Evolutionary conservation across 75 land plant genomes (phyloP).

Genomic region (Cryptomeria japonica): DNA sequence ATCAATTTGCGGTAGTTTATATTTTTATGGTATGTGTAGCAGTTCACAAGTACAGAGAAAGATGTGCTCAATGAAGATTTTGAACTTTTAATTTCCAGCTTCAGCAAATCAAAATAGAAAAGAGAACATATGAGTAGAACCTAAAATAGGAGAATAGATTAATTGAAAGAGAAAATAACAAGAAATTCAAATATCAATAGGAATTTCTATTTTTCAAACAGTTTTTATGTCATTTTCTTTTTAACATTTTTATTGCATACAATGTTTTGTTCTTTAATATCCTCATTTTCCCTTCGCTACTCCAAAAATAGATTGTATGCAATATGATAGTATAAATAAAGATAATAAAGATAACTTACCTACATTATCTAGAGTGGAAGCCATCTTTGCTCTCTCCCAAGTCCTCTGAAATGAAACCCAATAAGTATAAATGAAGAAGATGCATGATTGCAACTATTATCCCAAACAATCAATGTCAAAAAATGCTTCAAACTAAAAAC

Average conservation of each 20-base stretch:
- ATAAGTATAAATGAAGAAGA: neutral
- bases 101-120: neutral
- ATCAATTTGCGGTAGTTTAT: neutral
- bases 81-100: neutral
- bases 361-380: slow-evolving; percentile 68
- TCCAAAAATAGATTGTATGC: neutral
- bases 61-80: neutral
- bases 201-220: neutral
- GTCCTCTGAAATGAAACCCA: slow-evolving; percentile 65
- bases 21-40: neutral
- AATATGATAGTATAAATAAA: neutral
- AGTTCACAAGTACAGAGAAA: neutral
- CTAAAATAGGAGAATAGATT: neutral
- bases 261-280: neutral
- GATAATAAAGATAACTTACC: slow-evolving; percentile 42
- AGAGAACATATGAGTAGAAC: neutral
- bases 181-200: neutral
- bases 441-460: neutral
- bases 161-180: neutral
- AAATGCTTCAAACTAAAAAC: neutral
- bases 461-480: neutral
- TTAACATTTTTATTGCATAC: neutral
- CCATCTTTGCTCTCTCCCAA: slow-evolving; percentile 95
- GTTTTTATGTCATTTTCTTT: neutral
- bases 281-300: neutral